A percentile compares a stretch with the other conserved stretches of the same genome.
phyloP scores from a whole-genome alignment of 805 yeast genomes.

The Cyberlindnera mississippiensis region DNA sequence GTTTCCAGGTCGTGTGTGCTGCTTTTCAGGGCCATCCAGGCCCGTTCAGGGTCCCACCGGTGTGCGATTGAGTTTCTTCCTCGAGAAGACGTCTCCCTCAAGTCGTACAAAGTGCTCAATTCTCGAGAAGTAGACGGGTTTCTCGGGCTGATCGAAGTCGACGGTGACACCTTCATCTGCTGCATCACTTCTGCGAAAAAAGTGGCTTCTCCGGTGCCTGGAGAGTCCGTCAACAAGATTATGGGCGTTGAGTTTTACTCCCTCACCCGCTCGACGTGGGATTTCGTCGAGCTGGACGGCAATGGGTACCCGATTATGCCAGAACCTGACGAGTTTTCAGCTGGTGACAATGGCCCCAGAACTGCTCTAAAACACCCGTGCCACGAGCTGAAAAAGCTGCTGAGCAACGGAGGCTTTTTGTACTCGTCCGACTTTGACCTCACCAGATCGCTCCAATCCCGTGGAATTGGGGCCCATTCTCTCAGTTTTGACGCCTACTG shows the following conservation, averaged over 20 bases:
- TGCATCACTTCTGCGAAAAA: constrained; percentile 71
- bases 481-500: constrained; percentile 56
- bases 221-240: constrained; percentile 77
- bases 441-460: constrained; percentile 76
- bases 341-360: constrained; percentile 8
- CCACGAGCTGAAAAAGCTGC: constrained; percentile 66
- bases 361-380: constrained; percentile 56
- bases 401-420: constrained; percentile 86
- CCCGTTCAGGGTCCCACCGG: constrained; percentile 27
- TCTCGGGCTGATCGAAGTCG: constrained; percentile 74
- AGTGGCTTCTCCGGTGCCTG: constrained; percentile 79
- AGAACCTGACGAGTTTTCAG: constrained; percentile 31
- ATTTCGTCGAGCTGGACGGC: constrained; percentile 63
- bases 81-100: constrained; percentile 34
- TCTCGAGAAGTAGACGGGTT: constrained; percentile 56
- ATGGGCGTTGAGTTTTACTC: constrained; percentile 85
- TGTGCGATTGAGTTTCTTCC: constrained; percentile 50
- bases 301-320: constrained; percentile 60
- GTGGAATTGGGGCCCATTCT: constrained; percentile 45
- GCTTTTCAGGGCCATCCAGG: constrained; percentile 39
- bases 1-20: constrained; percentile 42
- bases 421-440: constrained; percentile 90
- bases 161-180: constrained; percentile 65
- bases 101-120: constrained; percentile 40
- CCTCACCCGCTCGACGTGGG: constrained; percentile 71